Evolutionary conservation across 2,329 filamentous ascomycete species (phyloP), one percentile per base, ranked within the genome.

Genomic region (Aspergillus intermedius): DNA sequence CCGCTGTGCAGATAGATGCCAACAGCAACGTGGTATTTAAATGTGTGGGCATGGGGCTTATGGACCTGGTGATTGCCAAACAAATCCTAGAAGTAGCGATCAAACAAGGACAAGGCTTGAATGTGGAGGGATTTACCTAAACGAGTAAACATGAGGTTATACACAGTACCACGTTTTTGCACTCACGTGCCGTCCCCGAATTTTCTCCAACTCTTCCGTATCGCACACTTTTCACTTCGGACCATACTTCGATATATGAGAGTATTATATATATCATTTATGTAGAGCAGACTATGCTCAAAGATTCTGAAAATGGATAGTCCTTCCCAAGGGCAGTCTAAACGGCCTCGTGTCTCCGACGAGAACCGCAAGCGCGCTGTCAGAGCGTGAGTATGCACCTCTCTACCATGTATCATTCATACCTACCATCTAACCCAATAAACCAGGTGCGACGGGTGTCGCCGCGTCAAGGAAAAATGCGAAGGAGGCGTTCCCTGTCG

Each of bases 381-480:
- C 34, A 57, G 68, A 64, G 68, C 68, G 67, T 70, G 61, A 53
- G 67, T 51, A 21, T n/a, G 46, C 19, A 8, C 25, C 25, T 30
- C 8, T 25, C 46, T 42, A 19, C 13, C 7, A 42, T 41, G 32
- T 10, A n/a, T 23, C 23, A 28, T 34, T 23, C 23, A 28, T 34
- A 17, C 7, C 9, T 17, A n/a, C 15, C 2, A 37, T 19, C 21
- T 48, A 32, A 51, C 34, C 13, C 40, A 3, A 48, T 34, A 34
- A 41, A 40, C n/a, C 13, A 79, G 77, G 50, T 80, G 77, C 57
- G 76, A 78, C 58, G 74, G 74, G 46, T 80, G 77, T 60, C 75
- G 77, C 50, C 70, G 76, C 52, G 71, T 77, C 49, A 80, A 80
- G 58, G 77, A 80, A 60, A 78, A 79, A 63, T 80, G 77, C 56